Percentiles rank a stretch among this genome's conserved stretches.
Evolutionary conservation across 2,329 filamentous ascomycete species (phyloP).

Genomic region (Trichoderma atroviride): DNA sequence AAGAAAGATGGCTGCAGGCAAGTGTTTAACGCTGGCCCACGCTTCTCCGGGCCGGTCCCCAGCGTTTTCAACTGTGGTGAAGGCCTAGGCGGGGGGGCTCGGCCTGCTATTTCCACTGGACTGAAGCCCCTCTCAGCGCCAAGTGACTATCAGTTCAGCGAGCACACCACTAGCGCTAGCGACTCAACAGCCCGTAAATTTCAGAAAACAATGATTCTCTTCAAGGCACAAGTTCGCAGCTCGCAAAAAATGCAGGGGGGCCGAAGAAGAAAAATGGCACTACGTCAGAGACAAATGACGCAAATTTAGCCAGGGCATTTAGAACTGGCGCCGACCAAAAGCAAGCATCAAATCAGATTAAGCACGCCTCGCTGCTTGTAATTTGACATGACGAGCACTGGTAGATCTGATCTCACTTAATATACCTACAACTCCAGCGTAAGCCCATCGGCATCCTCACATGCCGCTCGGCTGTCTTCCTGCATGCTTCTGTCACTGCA

Average conservation of each 20-base stretch:
- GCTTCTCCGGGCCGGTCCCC: neutral
- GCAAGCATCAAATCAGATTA: neutral
- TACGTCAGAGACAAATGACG: constrained; percentile 26
- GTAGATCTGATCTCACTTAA: neutral
- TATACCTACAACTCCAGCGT: no score
- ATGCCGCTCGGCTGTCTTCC: neutral
- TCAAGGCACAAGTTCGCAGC: neutral
- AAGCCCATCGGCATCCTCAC: neutral
- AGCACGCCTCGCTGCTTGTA: neutral
- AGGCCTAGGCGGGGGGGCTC: constrained; percentile 17
- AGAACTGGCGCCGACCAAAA: neutral
- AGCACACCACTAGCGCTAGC: neutral
- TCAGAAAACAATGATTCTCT: neutral
- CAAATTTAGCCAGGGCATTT: constrained; percentile 7
- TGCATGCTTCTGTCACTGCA: constrained; percentile 1
- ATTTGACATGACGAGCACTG: neutral
- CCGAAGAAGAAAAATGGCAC: neutral
- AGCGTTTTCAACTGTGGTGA: constrained; percentile 12
- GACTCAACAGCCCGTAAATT: neutral
- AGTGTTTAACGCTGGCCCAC: neutral
- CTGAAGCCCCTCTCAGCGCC: constrained; percentile 5
- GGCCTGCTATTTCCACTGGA: constrained; percentile 7
- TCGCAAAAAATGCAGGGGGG: neutral
- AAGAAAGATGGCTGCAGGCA: constrained; percentile 16
- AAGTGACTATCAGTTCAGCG: neutral